Percentiles rank a stretch among this genome's conserved stretches.
Conservation (phyloP, 305 asterid species). For the Coffea humblotiana region DNA sequence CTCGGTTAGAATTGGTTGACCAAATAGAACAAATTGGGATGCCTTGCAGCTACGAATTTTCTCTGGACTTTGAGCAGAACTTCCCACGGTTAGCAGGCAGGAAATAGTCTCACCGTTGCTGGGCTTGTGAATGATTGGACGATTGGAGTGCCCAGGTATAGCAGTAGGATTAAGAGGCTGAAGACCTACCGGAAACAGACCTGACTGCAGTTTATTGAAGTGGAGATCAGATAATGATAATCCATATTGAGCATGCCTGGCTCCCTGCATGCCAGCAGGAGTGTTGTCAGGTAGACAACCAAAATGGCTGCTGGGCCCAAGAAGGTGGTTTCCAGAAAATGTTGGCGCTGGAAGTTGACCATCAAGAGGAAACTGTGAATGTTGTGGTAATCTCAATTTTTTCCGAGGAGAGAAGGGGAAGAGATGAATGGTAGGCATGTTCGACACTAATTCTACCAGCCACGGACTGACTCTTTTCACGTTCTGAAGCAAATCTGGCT, state of each 20-base stretch:
- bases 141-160: constrained; percentile 24
- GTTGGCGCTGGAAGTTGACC: constrained; percentile 54
- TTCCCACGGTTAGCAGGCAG: constrained; percentile 56
- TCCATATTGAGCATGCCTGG: constrained; percentile 92
- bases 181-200: constrained; percentile 45
- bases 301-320: constrained; percentile 48
- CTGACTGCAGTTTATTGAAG: constrained; percentile 42
- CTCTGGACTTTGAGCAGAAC: constrained; percentile 34
- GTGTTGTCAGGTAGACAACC: constrained; percentile 58
- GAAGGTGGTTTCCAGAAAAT: constrained; percentile 44
- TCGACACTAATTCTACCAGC: constrained; percentile 77
- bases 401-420: constrained; percentile 72
- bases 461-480: constrained; percentile 91
- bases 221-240: constrained; percentile 57
- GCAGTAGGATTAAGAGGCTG: constrained; percentile 35
- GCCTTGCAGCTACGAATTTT: constrained; percentile 39
- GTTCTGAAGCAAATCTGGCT: constrained; percentile 84
- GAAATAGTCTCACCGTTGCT: constrained; percentile 43
- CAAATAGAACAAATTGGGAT: constrained; percentile 65
- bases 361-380: constrained; percentile 54
- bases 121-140: constrained; percentile 30
- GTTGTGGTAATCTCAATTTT: constrained; percentile 55
- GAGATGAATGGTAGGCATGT: constrained; percentile 65
- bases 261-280: constrained; percentile 99
- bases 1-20: constrained; percentile 65